Percentiles rank a stretch among this genome's conserved stretches.
These are phyloP conservation scores for Pythium guiyangense DNA, from an alignment of 352 stramenopile genomes.

Conservation along the genomic window DNA sequence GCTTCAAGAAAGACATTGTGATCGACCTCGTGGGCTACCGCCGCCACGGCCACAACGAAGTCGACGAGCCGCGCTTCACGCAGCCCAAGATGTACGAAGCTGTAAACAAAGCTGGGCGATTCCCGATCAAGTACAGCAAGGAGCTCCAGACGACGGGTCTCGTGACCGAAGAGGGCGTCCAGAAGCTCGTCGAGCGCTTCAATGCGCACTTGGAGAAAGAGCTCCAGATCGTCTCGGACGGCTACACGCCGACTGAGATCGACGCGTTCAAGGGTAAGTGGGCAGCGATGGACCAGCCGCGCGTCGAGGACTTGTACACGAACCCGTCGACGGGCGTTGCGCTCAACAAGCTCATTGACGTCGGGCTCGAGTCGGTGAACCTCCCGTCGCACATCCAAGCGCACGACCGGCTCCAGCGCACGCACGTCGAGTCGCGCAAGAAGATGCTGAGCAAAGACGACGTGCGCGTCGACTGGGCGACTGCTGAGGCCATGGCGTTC, in stretches of 20 bases:
- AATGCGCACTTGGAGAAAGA: constrained; percentile 67
- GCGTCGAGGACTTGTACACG: constrained; percentile 43
- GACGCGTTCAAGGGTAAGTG: constrained; percentile 80
- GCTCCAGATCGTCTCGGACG: constrained; percentile 41
- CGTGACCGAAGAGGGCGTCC: constrained; percentile 43
- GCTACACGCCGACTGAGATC: constrained; percentile 59
- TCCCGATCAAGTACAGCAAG: constrained; percentile 66
- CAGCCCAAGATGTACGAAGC: constrained; percentile 86
- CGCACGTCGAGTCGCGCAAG: constrained; percentile 63
- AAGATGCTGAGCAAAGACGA: constrained; percentile 57
- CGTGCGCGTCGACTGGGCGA: constrained; percentile 84
- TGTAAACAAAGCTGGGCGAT: constrained; percentile 56
- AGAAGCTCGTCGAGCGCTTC: constrained; percentile 53
- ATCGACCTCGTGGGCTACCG: constrained; percentile 84
- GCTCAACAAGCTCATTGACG: constrained; percentile 45
- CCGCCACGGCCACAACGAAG: constrained; percentile 88
- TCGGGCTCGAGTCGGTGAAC: constrained; percentile 62
- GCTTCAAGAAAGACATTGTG: constrained; percentile 85
- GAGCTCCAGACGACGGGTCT: constrained; percentile 56
- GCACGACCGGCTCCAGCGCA: constrained; percentile 76
- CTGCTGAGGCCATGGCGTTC: constrained; percentile 86
- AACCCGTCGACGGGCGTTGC: constrained; percentile 50
- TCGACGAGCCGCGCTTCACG: constrained; percentile 87
- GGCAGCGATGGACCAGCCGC: constrained; percentile 45
- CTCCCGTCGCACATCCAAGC: constrained; percentile 47